phyloP scores from a whole-genome alignment of 495 filamentous ascomycete species.

The Aspergillus sparsus region DNA sequence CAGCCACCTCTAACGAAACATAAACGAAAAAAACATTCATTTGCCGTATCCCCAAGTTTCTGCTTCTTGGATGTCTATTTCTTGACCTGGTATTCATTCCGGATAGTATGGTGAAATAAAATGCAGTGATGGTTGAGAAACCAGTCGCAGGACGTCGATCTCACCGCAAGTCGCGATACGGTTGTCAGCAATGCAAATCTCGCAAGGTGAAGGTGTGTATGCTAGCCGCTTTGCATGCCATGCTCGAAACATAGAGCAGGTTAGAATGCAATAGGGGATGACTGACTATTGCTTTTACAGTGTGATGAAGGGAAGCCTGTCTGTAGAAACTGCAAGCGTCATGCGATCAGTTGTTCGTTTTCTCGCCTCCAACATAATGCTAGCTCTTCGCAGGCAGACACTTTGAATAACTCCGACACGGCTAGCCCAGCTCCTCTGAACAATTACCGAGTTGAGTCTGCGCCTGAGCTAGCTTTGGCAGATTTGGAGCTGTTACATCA shows the following conservation, averaged over 20 bases:
- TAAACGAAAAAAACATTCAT: background rate
- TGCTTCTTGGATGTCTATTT: background rate
- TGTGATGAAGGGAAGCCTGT: conserved; percentile 9
- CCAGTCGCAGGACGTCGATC: conserved; percentile 4
- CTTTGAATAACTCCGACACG: background rate
- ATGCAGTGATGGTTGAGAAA: conserved; percentile 10
- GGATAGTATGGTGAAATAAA: background rate
- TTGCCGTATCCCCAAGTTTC: background rate
- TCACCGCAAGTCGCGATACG: conserved; percentile 11
- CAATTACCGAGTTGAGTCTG: background rate
- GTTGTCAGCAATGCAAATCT: conserved; percentile 14
- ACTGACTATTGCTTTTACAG: conserved; percentile 2
- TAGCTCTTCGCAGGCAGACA: background rate
- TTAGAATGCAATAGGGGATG: background rate
- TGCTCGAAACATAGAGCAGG: background rate
- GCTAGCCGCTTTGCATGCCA: background rate
- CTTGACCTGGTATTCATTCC: background rate
- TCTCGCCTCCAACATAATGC: background rate
- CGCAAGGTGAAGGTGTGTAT: conserved; percentile 12
- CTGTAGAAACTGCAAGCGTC: conserved; percentile 7
- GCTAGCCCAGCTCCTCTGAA: conserved; percentile 1
- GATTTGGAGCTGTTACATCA: conserved; percentile 43
- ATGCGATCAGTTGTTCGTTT: conserved; percentile 4
- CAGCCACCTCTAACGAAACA: background rate
- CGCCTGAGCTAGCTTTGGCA: conserved; percentile 4